A percentile compares a stretch with the other conserved stretches of the same genome.
phyloP scores from a whole-genome alignment of 202 grass and related monocot genomes.

The Zizania palustris region DNA sequence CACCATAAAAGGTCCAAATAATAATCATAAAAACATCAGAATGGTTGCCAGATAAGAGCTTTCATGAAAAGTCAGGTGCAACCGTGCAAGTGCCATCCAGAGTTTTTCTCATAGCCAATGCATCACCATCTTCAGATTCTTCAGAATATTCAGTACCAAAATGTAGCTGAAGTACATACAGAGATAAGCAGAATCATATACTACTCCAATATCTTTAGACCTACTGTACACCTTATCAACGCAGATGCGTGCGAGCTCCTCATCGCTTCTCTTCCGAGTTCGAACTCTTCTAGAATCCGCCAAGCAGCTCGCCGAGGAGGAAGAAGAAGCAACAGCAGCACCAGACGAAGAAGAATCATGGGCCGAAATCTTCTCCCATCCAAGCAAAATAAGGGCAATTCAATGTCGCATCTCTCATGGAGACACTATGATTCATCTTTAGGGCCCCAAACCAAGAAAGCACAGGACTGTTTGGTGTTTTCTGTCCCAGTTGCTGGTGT shows the following conservation, averaged over 20 bases:
- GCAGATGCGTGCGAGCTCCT: not conserved
- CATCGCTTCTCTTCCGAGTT: not conserved
- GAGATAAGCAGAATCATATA: not conserved
- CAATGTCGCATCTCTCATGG: not conserved
- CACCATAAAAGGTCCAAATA: too few species aligned
- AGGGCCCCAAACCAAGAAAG: not conserved
- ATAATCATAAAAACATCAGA: not conserved
- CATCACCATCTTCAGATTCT: not conserved
- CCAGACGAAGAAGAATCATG: not conserved
- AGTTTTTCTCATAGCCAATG: too few species aligned
- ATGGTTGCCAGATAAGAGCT: not conserved
- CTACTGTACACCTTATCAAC: slow-evolving; percentile 19
- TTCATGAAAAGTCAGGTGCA: not conserved
- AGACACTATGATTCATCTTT: not conserved
- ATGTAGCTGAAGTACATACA: not conserved
- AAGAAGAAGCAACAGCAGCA: not conserved
- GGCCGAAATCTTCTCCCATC: not conserved
- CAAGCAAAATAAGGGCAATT: slow-evolving; percentile 14
- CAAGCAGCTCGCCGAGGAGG: not conserved
- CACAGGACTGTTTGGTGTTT: not conserved
- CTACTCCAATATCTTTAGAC: not conserved
- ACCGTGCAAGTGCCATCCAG: too few species aligned
- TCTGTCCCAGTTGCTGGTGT: not conserved
- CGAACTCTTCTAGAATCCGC: not conserved
- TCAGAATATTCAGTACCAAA: not conserved